Base-by-base conservation (phyloP, 805 yeast species). In the Torulaspora quercuum region DNA sequence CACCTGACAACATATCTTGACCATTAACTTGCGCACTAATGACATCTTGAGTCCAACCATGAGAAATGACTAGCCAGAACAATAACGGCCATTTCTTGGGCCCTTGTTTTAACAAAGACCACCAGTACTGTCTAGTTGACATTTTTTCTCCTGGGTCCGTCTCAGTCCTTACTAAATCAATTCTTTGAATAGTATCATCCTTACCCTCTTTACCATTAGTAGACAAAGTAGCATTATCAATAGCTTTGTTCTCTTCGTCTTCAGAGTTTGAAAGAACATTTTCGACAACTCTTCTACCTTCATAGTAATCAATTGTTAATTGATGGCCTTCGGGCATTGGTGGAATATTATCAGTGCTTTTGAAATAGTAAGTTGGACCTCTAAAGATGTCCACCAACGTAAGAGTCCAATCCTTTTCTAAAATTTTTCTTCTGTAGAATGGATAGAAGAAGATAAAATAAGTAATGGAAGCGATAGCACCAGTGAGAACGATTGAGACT, bases 1-100 rank as follows among this genome's bases (percentile, higher is more conserved):
- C 68, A 39, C 71, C 72, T 19, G 75, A 57, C 39, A 78, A 61
- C 25, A 55, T 45, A 41, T 68, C 71, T 21, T 45, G 53, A n/a
- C 45, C 42, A 33, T 48, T 43, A 32, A 69, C 62, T 57, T 78
- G 84, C 30, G 57, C 50, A 7, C 59, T 23, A 37, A 82, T 73
- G 39, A 81, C 77, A 60, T 82, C 89, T 55, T 75, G 75, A 42
- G 72, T 69, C 57, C 78, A 71, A 34, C 89, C 88, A 44, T 78
- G 82, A 31, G 70, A 61, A 5, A 74, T 35, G 13, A 76, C 45
- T 45, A 75, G 61, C 70, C 74, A 70, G 5, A 68, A 5, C 12
- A 80, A 65, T 15, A 44, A 50, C 12, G 75, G 78, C 83, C 83
- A 80, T 54, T 71, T 62, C 15, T 52, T 49, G 35, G 81, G 84